These are phyloP conservation scores for Cutaneotrichosporon curvatum DNA, from an alignment of 1,284 basidiomycete genomes.

Conservation along the genomic window DNA sequence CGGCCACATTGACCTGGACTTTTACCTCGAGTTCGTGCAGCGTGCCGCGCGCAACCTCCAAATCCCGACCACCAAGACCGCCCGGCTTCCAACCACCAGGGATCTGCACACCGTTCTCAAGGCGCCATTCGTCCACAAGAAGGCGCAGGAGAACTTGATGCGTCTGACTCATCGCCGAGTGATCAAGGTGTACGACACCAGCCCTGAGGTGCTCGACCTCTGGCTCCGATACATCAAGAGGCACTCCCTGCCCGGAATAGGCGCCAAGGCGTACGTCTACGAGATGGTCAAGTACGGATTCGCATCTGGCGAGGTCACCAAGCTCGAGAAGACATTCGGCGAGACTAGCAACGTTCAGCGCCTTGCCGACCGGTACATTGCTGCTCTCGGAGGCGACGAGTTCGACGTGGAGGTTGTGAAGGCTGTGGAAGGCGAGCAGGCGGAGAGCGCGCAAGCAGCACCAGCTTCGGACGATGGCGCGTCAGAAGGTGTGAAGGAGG, in stretches of 20 bases:
- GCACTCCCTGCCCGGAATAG: conserved; percentile 77
- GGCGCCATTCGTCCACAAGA: conserved; percentile 88
- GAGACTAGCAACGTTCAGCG: conserved; percentile 14
- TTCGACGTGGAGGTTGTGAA: conserved; percentile 3
- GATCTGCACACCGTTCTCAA: conserved; percentile 80
- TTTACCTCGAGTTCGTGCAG: conserved; percentile 76
- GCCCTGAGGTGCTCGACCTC: conserved; percentile 67
- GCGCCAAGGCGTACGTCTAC: conserved; percentile 74
- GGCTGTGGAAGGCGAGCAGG: neutral
- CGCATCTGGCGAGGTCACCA: conserved; percentile 51
- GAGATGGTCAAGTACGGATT: conserved; percentile 63
- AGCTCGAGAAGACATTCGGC: conserved; percentile 17
- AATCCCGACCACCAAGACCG: conserved; percentile 68
- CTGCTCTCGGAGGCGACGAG: conserved; percentile 19
- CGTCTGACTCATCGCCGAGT: conserved; percentile 71
- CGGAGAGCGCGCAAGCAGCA: too few relatives aligned
- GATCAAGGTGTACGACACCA: conserved; percentile 86
- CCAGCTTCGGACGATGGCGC: too few relatives aligned
- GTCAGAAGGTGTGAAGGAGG: neutral
- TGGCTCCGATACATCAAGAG: conserved; percentile 74
- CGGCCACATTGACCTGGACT: conserved; percentile 59
- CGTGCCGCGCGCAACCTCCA: conserved; percentile 77
- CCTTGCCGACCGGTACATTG: conserved; percentile 23
- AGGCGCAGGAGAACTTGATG: conserved; percentile 93
- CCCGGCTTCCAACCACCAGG: conserved; percentile 66